Evolutionary conservation across 1,139 yeast species (phyloP).

Genomic region (Pneumocystis canis): DNA sequence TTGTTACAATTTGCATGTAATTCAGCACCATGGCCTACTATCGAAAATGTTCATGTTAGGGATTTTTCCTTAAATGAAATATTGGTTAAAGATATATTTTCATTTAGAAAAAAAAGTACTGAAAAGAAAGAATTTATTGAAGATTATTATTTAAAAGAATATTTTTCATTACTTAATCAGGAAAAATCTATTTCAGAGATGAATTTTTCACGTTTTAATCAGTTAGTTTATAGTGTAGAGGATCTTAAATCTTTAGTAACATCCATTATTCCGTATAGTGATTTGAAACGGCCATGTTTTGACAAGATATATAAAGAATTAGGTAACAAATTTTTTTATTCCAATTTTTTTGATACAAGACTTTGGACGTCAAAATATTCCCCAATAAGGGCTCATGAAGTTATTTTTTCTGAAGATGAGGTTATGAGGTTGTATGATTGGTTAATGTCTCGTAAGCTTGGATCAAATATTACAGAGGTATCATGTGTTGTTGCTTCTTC

Average conservation of each 20-base stretch:
- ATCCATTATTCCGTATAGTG: not conserved
- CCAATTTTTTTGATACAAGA: not conserved
- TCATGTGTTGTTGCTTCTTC: not conserved
- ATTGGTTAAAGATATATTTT: not conserved
- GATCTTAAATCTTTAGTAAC: not conserved
- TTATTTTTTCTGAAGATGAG: constrained; percentile 4
- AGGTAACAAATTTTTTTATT: not conserved
- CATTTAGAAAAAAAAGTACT: not conserved
- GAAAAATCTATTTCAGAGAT: not conserved
- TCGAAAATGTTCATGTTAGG: not conserved
- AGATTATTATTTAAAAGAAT: not conserved
- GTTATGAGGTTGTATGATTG: constrained; percentile 4
- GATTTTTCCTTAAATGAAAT: not conserved
- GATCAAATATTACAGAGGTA: not conserved
- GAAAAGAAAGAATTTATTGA: not conserved
- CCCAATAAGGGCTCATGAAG: constrained; percentile 3
- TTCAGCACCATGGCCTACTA: not conserved
- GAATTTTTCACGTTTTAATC: not conserved
- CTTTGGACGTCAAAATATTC: not conserved
- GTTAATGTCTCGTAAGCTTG: constrained; percentile 4
- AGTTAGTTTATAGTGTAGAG: not conserved
- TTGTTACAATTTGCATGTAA: not conserved
- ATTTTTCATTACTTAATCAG: not conserved
- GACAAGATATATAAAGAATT: not conserved
- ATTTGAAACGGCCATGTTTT: not conserved